Conservation (phyloP, 192 early-diverging fungal genomes). For the Backusella macrospora region DNA sequence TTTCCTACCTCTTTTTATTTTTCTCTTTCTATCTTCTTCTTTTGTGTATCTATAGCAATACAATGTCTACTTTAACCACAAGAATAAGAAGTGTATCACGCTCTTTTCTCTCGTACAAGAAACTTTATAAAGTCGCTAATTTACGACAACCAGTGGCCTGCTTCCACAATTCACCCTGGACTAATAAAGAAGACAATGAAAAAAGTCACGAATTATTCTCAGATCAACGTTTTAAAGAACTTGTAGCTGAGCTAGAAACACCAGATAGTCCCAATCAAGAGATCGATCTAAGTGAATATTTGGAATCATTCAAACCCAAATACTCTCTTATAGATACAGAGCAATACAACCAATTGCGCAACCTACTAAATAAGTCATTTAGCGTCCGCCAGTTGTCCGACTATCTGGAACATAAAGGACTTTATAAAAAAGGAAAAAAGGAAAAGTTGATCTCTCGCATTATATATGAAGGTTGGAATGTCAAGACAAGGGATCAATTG, state of each 20-base stretch:
- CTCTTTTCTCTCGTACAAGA: background rate
- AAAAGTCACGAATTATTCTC: background rate
- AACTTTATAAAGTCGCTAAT: background rate
- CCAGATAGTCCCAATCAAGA: background rate
- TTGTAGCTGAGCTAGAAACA: background rate
- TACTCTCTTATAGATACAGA: background rate
- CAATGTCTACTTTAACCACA: background rate
- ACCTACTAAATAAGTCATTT: background rate
- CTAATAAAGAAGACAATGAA: background rate
- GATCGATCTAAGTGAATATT: background rate
- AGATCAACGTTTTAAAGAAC: background rate
- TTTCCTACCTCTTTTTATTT: too few species aligned
- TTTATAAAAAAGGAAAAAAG: background rate
- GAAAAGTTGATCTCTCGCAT: background rate
- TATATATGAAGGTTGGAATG: background rate
- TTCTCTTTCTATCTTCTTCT: too few species aligned
- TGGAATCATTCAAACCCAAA: background rate
- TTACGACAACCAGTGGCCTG: background rate
- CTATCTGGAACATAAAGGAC: slow-evolving; percentile 9
- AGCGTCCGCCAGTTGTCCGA: slow-evolving; percentile 10
- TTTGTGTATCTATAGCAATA: too few species aligned
- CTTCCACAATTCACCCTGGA: background rate
- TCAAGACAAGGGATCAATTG: background rate
- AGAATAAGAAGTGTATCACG: background rate
- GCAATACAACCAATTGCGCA: background rate